Evolutionary conservation across 306 rosid genomes (phyloP).

Genomic region (Rosa multiflora): DNA sequence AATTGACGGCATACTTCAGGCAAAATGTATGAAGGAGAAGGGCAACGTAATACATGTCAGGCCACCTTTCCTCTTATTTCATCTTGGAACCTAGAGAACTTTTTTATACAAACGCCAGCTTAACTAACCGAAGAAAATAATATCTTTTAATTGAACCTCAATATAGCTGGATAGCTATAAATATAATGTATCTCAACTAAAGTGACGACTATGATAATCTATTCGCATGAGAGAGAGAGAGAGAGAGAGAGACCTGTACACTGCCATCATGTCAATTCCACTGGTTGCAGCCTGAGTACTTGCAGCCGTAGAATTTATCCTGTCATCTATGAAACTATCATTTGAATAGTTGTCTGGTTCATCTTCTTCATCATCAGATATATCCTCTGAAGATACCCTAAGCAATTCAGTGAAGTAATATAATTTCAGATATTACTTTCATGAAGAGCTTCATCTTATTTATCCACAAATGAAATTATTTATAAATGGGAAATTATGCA

Average conservation of each 20-base stretch:
- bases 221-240: not conserved
- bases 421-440: not conserved
- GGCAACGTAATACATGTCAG: not conserved
- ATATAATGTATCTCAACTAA: not conserved
- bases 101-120: not conserved
- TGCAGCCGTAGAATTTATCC: conserved; percentile 49
- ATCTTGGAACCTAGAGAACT: not conserved
- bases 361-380: conserved; percentile 74
- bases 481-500: not conserved
- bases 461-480: not conserved
- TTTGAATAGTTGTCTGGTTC: conserved; percentile 47
- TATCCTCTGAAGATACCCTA: conserved; percentile 70
- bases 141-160: not conserved
- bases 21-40: not conserved
- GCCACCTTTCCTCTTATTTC: not conserved
- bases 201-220: no score
- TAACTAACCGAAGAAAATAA: not conserved
- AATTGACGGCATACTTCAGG: not conserved
- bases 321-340: conserved; percentile 94
- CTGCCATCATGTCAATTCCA: conserved; percentile 80
- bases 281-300: conserved; percentile 58
- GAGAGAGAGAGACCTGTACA: conserved; percentile 62
- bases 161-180: not conserved
- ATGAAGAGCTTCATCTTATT: not conserved
- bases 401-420: conserved; percentile 4